Conservation (phyloP, 345 rosid species). For the Brassica rapa region DNA sequence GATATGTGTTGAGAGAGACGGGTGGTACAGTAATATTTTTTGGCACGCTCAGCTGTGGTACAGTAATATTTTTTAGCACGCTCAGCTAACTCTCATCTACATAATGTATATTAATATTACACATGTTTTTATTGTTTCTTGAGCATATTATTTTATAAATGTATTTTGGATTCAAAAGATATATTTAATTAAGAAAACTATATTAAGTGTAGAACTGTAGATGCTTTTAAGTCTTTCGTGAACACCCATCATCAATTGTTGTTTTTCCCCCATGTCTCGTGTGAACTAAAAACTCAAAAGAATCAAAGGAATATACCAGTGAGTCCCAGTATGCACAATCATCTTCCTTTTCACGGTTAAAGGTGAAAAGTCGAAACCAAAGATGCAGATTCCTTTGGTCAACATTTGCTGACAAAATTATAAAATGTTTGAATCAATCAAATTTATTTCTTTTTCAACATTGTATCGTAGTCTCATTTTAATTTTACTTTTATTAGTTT, state of each 20-base stretch:
- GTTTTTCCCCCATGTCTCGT: neutral
- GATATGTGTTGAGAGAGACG: too few species aligned
- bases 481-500: neutral
- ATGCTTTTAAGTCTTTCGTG: neutral
- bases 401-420: constrained; percentile 24
- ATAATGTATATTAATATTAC: too few species aligned
- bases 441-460: neutral
- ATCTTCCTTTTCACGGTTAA: neutral
- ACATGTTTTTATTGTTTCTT: too few species aligned
- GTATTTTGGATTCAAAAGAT: neutral
- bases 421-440: constrained; percentile 1
- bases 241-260: neutral
- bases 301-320: neutral
- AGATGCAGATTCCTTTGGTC: constrained; percentile 27
- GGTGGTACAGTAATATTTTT: too few species aligned
- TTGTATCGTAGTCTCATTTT: neutral
- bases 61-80: too few species aligned
- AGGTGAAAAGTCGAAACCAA: neutral
- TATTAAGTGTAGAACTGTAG: neutral
- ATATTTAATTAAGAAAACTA: neutral
- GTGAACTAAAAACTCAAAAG: constrained; percentile 6
- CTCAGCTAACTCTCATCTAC: too few species aligned
- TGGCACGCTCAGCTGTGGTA: too few species aligned
- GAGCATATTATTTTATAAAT: too few species aligned
- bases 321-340: constrained; percentile 9